Conservation (phyloP, 768 basidiomycete species). For the Suillus sp. region DNA sequence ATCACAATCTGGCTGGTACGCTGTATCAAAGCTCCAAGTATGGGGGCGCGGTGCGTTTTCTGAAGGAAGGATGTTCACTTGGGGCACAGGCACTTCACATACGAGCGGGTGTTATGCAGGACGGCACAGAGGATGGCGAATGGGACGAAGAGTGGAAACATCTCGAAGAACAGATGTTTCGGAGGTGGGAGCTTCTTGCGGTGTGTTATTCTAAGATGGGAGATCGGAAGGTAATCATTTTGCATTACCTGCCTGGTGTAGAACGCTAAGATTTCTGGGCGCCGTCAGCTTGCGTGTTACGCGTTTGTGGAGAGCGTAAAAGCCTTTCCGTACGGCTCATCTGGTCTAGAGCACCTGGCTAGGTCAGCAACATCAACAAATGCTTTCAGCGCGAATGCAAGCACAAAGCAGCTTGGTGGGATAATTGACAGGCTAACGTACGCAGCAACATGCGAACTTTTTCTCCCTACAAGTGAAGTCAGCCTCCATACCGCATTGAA, state of each 20-base stretch:
- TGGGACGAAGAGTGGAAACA: constrained; percentile 52
- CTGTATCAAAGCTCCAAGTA: constrained; percentile 66
- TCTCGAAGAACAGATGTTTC: constrained; percentile 64
- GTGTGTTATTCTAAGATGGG: constrained; percentile 78
- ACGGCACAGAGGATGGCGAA: constrained; percentile 26
- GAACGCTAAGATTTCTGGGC: not conserved
- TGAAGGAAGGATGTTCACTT: constrained; percentile 59
- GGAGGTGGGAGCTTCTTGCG: constrained; percentile 81
- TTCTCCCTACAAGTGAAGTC: constrained; percentile 50
- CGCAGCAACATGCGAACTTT: constrained; percentile 66
- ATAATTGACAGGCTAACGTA: constrained; percentile 71
- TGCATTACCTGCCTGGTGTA: constrained; percentile 13
- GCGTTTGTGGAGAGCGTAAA: constrained; percentile 54
- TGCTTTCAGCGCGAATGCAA: constrained; percentile 42
- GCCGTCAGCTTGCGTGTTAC: constrained; percentile 57
- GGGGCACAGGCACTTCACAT: constrained; percentile 50
- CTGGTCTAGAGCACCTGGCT: constrained; percentile 1
- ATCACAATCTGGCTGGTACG: constrained; percentile 68
- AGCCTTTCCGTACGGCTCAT: constrained; percentile 51
- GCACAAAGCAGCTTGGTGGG: constrained; percentile 55
- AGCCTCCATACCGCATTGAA: not conserved
- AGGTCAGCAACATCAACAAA: constrained; percentile 13
- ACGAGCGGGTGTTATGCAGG: constrained; percentile 16
- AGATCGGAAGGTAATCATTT: constrained; percentile 62
- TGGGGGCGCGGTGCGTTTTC: constrained; percentile 68